phyloP scores from a whole-genome alignment of 805 yeast genomes.

The Nakazawaea pomicola region DNA sequence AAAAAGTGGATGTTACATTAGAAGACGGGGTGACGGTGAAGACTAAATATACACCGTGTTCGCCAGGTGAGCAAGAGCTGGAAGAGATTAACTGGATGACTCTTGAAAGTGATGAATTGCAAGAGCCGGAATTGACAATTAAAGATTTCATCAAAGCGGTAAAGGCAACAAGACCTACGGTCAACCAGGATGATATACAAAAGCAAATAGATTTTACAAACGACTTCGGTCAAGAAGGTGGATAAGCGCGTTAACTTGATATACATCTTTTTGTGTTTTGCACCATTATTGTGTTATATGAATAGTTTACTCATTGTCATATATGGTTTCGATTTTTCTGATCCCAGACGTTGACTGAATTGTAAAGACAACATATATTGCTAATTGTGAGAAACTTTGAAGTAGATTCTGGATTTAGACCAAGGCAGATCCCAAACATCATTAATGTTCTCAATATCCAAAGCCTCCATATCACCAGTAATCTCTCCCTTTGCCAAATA shows the following conservation, averaged over 20 bases:
- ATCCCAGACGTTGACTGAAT: no score
- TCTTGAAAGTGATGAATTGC: slow-evolving; percentile 79
- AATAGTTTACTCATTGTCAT: background rate
- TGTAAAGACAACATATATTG: background rate
- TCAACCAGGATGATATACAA: slow-evolving; percentile 74
- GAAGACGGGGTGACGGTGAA: slow-evolving; percentile 28
- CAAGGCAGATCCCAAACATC: slow-evolving; percentile 5
- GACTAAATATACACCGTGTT: slow-evolving; percentile 77
- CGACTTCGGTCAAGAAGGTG: slow-evolving; percentile 98
- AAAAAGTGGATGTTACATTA: slow-evolving; percentile 43
- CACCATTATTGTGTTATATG: background rate
- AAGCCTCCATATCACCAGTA: background rate
- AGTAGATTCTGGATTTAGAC: slow-evolving; percentile 1
- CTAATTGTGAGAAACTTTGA: slow-evolving; percentile 2
- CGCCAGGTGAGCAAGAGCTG: slow-evolving; percentile 92
- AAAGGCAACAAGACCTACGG: slow-evolving; percentile 90
- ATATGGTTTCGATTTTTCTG: no score
- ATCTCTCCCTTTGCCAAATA: slow-evolving; percentile 1
- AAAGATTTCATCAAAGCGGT: slow-evolving; percentile 93
- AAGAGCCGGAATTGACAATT: slow-evolving; percentile 84
- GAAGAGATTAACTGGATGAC: slow-evolving; percentile 92
- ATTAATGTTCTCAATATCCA: background rate
- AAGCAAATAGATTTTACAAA: slow-evolving; percentile 84
- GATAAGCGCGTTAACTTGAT: slow-evolving; percentile 33
- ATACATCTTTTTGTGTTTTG: background rate